Evolutionary conservation across 2,329 filamentous ascomycete genomes (phyloP), one percentile per base, ranked within the genome.

Genomic region (Lizonia empirigonia): DNA sequence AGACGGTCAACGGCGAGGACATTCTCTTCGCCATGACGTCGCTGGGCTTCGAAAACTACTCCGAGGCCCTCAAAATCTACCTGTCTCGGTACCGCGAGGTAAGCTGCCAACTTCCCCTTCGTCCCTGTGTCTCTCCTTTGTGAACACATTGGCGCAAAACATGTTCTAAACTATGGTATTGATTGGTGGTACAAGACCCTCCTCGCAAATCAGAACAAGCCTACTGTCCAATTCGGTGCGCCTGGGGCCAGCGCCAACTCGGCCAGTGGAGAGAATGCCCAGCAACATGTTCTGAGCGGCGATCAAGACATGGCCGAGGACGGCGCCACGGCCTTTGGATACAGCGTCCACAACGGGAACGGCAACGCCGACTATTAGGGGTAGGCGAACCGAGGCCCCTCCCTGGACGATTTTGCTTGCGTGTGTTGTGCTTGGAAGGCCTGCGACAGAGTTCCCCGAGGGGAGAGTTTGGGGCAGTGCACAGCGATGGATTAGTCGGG

Each of bases 21-120:
- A 99, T 99, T 53, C 80, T 99, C 36, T 99, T 97, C 72, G 94
- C 94, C 55, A 99, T 99, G 94, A 97, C 93, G 7, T 99, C 94
- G 20, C 83, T 99, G 27, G 94, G 94, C 1, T 99, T 99, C 74
- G 94, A 99, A 77, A 99, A 99, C 77, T 99, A 99, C 73, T 89
- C 93, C 20, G 94, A 99, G 75, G 94, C 94, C 1, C 81, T 99
- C 51, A 99, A 99, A 77, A 97, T 99, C 63, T 99, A 99, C 74
- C 83, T 99, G 33, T 91, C 92, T 53, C 94, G 97, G 73, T 99
- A 97, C 76, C 88, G 94, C 75, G 94, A 99, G 84, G 94, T 97
- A 83, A 85, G 88, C 82, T 74, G 56, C 67, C 61, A 60, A 60
- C 61, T 67, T 67, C 57, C 59, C 48, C 60, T 46, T 47, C 47